Conservation (phyloP, 129 eudicot genomes). For the carrot (Daucus carota) region DH1_v3.0 NC_030386.2:16158001-16158500, state of each 20-base stretch:
- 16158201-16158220: conserved; percentile 31
- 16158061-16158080: conserved; percentile 42
- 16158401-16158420: neutral
- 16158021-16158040: conserved; percentile 38
- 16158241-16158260: conserved; percentile 15
- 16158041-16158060: conserved; percentile 17
- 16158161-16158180: conserved; percentile 49
- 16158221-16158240: conserved; percentile 40
- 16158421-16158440: conserved; percentile 3
- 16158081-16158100: conserved; percentile 33
- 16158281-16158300: neutral
- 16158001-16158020: conserved; percentile 21
- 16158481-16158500: conserved; percentile 2
- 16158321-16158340: neutral
- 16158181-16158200: conserved; percentile 22
- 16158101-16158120: conserved; percentile 50
- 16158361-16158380: neutral
- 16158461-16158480: conserved; percentile 5
- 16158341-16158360: neutral
- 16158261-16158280: neutral
- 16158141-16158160: conserved; percentile 54
- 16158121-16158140: conserved; percentile 27
- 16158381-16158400: neutral
- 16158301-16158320: neutral
- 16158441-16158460: conserved; percentile 7